Percentiles rank a stretch among this genome's conserved stretches.
Conservation (phyloP, 805 yeast species). For the Babjeviella inositovora region DNA sequence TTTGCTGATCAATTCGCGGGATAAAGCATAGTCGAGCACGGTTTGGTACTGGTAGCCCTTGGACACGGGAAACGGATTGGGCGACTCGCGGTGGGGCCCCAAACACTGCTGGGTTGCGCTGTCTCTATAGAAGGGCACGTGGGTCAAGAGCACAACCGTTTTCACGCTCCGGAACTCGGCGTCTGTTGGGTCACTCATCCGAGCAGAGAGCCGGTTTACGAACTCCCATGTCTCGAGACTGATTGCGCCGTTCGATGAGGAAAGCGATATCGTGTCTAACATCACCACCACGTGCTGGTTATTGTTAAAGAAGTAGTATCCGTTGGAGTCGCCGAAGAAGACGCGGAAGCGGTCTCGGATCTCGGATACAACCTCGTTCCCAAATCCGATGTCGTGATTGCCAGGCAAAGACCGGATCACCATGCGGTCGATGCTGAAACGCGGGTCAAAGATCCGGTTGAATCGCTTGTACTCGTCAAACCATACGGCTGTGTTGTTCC, state of each 20-base stretch:
- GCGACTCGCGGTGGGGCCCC: slow-evolving; percentile 65
- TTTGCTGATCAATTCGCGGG: slow-evolving; percentile 38
- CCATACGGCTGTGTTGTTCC: slow-evolving; percentile 57
- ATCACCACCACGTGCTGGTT: slow-evolving; percentile 67
- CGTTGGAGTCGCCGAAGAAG: slow-evolving; percentile 59
- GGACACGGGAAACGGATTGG: slow-evolving; percentile 50
- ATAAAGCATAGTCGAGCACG: slow-evolving; percentile 47
- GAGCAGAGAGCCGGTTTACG: slow-evolving; percentile 20
- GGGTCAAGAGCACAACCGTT: slow-evolving; percentile 62
- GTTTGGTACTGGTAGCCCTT: slow-evolving; percentile 84
- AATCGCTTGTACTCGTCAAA: slow-evolving; percentile 56
- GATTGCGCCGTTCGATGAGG: slow-evolving; percentile 30
- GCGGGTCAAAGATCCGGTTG: slow-evolving; percentile 48
- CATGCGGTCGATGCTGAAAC: no score
- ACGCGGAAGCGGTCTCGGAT: slow-evolving; percentile 49
- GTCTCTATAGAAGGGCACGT: slow-evolving; percentile 76
- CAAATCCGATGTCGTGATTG: slow-evolving; percentile 95
- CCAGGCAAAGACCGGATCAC: slow-evolving; percentile 44
- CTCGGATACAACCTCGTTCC: slow-evolving; percentile 42
- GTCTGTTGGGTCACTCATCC: no score
- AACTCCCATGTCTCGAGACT: slow-evolving; percentile 32
- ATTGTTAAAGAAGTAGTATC: no score
- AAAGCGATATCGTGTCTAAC: slow-evolving; percentile 72
- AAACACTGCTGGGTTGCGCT: slow-evolving; percentile 46
- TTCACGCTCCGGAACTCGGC: no score